Percentiles rank a stretch among this genome's conserved stretches.
Conservation (phyloP, 129 eudicot species). For the Chrysanthemum seticuspe region DNA sequence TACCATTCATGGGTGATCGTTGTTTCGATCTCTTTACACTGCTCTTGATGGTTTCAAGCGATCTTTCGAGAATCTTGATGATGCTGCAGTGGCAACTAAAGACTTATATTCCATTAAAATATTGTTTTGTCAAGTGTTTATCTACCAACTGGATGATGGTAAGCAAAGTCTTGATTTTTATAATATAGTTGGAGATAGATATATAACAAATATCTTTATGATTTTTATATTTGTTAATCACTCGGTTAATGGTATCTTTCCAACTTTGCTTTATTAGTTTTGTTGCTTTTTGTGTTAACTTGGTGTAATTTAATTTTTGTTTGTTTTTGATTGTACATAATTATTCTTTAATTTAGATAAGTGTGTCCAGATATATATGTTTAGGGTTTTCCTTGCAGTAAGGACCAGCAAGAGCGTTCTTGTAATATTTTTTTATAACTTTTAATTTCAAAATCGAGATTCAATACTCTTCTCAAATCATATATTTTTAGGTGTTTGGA, state of each 20-base stretch:
- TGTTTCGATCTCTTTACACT: conserved; percentile 1
- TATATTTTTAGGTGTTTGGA: neutral
- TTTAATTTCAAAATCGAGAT: neutral
- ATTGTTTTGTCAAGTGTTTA: neutral
- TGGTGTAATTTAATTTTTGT: conserved; percentile 11
- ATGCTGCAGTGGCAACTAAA: conserved; percentile 67
- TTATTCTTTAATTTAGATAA: conserved; percentile 14
- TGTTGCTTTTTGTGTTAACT: conserved; percentile 38
- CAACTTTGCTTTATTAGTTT: conserved; percentile 9
- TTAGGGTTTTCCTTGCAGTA: conserved; percentile 31
- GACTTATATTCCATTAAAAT: conserved; percentile 27
- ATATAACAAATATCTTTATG: neutral
- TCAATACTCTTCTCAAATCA: neutral
- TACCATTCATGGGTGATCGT: conserved; percentile 1
- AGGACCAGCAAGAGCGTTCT: conserved; percentile 24
- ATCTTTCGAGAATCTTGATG: conserved; percentile 70
- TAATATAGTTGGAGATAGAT: neutral
- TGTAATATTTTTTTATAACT: conserved; percentile 15
- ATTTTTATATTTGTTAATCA: conserved; percentile 11
- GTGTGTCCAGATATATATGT: conserved; percentile 16
- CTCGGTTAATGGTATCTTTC: conserved; percentile 18
- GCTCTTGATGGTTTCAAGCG: neutral
- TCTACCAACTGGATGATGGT: conserved; percentile 31
- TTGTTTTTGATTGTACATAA: conserved; percentile 1
- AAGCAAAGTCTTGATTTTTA: conserved; percentile 15